Base-by-base conservation (phyloP, 306 rosid species). In the Spatholobus suberectus region DNA sequence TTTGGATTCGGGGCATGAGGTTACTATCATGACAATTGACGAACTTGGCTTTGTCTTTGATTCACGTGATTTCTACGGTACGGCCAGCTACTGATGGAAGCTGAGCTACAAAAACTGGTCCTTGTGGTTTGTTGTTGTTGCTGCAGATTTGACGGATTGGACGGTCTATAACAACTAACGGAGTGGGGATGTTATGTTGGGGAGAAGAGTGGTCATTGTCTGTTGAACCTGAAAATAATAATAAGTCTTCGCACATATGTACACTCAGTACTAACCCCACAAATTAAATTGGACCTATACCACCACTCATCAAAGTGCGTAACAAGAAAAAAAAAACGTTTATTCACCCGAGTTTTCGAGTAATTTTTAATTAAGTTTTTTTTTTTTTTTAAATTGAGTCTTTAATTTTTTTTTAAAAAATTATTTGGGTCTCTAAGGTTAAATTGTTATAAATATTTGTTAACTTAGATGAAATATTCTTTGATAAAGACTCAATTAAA, bases 11-110 rank as follows among this genome's bases (percentile, higher is more conserved):
- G 86, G 75, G 85, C 83, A 79, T 81, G 88, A 78, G 92, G 88
- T 23, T 70, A 44, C 61, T 83, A 89, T 90, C 70, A 93, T 87
- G 21, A 82, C 81, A 13, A 54, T 75, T 75, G 87, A 91, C 81
- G 58, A 84, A 38, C 21, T 78, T 80, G 81, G 83, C 79, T 83
- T 86, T 86, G 83, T 80, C 57, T 76, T 51, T 61, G 84, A 83
- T 85, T 89, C 97, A 89, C 97, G 98, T 90, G 96, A 91, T 89
- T 81, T 87, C 62, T 23, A 75, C 61, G 76, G 91, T 90, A 89
- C 92, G 88, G 81, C 40, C 26, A 71, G 32, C 83, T 37, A 37
- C 41, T 37, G 6, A 21, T 55, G 29, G 62, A 21, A 55, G 5
- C 51, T 44, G 17, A 44, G 51, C 51, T 44, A 44, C 51, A 85